Evolutionary conservation across 2,329 filamentous ascomycete species (phyloP).

Genomic region (Cladophialophora carrionii): DNA sequence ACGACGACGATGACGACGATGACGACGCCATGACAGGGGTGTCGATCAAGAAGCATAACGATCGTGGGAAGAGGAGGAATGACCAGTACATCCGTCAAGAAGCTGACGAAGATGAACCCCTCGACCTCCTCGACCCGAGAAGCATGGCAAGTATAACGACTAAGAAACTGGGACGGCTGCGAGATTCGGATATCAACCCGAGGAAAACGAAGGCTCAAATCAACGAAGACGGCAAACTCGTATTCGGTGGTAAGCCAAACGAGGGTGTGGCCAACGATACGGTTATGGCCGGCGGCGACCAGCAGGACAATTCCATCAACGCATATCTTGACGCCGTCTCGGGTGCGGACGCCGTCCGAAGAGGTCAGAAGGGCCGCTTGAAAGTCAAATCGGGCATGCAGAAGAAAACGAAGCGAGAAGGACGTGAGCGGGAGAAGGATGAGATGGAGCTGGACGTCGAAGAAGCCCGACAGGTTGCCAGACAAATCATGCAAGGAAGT

Average conservation of each 20-base stretch:
- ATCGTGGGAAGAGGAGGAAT: constrained; percentile 57
- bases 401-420: constrained; percentile 42
- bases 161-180: constrained; percentile 40
- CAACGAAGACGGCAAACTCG: constrained; percentile 51
- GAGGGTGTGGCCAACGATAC: constrained; percentile 44
- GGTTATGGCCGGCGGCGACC: constrained; percentile 49
- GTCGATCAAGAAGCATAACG: constrained; percentile 38
- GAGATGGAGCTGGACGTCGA: constrained; percentile 53
- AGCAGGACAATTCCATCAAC: constrained; percentile 51
- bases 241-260: constrained; percentile 46
- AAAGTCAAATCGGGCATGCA: constrained; percentile 59
- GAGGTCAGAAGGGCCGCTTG: constrained; percentile 63
- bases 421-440: constrained; percentile 41
- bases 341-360: constrained; percentile 60
- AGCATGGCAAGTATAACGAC: constrained; percentile 86
- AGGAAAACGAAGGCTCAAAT: constrained; percentile 49
- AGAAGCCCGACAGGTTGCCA: constrained; percentile 48
- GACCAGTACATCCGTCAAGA: constrained; percentile 84
- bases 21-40: constrained; percentile 36
- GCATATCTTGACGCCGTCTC: constrained; percentile 65
- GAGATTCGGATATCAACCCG: constrained; percentile 46
- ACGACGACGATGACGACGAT: constrained; percentile 39
- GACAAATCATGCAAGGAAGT: constrained; percentile 34
- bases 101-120: constrained; percentile 78
- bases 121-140: constrained; percentile 87